Base-by-base conservation (phyloP, 108 stramenopile species). In the Chaetoceros muelleri region DNA sequence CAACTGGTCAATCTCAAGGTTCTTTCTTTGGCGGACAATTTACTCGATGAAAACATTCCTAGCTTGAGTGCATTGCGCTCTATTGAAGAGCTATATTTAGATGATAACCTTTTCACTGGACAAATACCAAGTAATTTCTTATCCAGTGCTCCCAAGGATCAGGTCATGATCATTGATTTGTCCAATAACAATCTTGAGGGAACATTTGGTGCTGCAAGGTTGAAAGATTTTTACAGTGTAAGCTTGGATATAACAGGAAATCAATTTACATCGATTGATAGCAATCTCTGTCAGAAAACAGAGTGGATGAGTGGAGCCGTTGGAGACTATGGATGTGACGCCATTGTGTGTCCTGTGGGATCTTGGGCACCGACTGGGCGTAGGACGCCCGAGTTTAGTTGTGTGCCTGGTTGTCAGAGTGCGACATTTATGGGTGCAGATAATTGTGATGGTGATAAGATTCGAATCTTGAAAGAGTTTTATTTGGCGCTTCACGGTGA, bases 301-400 rank as follows among this genome's bases (percentile, higher is more conserved):
- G 24, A 61, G 20, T 82, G 76, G 81, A 74, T 76, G 82, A 58
- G 55, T 45, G 86, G 85, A 18, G 57, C 66, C 26, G 75, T 87
- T 26, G 69, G 62, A 18, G 54, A 62, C 8, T 46, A 80, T 29
- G 80, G 80, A 24, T 90, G 89, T 53, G 55, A 85, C 53, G 83
- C 80, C 8, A 80, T 92, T 31, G 59, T 85, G 24, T 92, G 90
- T 58, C 84, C 80, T 7, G 68, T 68, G 25, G 76, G 79, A 44
- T 81, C 75, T 8, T 80, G 62, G 62, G 66, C 75, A 22, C 66
- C 75, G 1, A 44, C 60, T 24, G 79, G 79, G n/a, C 28, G 65
- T 3, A 51, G 58, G 3, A 53, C 72, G 17, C 59, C 64, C 28
- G 25, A 55, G 2, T 54, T 27, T 20, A 52, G 49, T 24, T 34